Conservation (phyloP, 2,329 filamentous ascomycete genomes). For the Tolypocladium sp. region DNA sequence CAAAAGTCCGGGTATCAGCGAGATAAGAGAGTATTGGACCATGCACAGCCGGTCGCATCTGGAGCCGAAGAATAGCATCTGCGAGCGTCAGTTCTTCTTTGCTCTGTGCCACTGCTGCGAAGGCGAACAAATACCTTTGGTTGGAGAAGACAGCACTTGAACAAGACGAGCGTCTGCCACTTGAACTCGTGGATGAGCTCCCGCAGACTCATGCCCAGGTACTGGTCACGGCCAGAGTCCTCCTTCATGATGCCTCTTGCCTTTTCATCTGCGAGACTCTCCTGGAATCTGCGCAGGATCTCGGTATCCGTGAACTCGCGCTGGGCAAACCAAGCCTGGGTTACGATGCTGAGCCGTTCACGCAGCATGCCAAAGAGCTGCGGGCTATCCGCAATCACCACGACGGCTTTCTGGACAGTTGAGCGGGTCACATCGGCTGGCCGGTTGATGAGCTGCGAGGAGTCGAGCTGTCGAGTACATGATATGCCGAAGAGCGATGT, state of each 20-base stretch:
- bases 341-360: slow-evolving; percentile 83
- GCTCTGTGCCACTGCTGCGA: neutral
- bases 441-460: slow-evolving; percentile 65
- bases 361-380: slow-evolving; percentile 85
- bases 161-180: slow-evolving; percentile 84
- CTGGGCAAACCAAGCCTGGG: slow-evolving; percentile 93
- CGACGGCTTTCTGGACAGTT: slow-evolving; percentile 95
- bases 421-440: slow-evolving; percentile 90
- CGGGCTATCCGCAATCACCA: slow-evolving; percentile 86
- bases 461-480: slow-evolving; percentile 85
- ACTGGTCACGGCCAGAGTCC: slow-evolving; percentile 72
- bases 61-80: slow-evolving; percentile 99
- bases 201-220: slow-evolving; percentile 78
- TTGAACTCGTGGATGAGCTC: slow-evolving; percentile 92
- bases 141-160: slow-evolving; percentile 89
- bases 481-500: slow-evolving; percentile 93
- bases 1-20: slow-evolving; percentile 86
- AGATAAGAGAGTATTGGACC: slow-evolving; percentile 96
- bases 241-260: slow-evolving; percentile 46
- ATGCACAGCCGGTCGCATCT: slow-evolving; percentile 93
- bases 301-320: slow-evolving; percentile 85
- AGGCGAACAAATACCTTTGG: slow-evolving; percentile 62
- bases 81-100: slow-evolving; percentile 1
- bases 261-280: slow-evolving; percentile 68
- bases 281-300: slow-evolving; percentile 83